These are phyloP conservation scores for Talaromyces nanjingensis DNA, from an alignment of 495 filamentous ascomycete species.

Conservation along the genomic window DNA sequence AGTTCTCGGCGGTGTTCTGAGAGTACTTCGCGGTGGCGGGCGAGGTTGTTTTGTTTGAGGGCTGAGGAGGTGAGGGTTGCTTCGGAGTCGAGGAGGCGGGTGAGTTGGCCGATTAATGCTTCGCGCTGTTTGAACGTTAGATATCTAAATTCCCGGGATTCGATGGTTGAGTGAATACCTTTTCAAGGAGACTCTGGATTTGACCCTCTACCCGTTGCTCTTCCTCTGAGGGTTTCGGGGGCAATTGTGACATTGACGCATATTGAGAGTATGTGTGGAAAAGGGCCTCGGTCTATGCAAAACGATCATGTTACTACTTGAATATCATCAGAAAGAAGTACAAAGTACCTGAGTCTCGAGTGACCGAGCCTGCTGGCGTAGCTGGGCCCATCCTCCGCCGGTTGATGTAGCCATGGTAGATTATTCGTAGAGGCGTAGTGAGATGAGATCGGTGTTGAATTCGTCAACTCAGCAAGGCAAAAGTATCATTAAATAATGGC, in stretches of 20 bases:
- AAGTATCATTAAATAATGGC: background rate
- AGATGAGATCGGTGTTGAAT: conserved; percentile 1
- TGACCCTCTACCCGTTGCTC: conserved; percentile 72
- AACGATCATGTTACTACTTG: background rate
- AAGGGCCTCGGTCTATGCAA: conserved; percentile 71
- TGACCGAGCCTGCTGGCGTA: conserved; percentile 85
- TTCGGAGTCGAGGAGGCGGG: conserved; percentile 90
- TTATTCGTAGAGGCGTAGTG: background rate
- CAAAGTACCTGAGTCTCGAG: conserved; percentile 82
- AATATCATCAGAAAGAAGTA: background rate
- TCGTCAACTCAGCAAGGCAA: background rate
- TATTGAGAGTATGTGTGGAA: conserved; percentile 96
- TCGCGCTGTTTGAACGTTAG: conserved; percentile 55
- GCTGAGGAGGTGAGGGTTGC: conserved; percentile 81
- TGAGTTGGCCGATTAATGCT: conserved; percentile 69
- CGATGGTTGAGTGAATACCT: conserved; percentile 31
- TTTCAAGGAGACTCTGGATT: conserved; percentile 78
- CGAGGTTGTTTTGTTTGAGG: conserved; percentile 88
- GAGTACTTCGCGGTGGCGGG: conserved; percentile 86
- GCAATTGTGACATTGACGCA: conserved; percentile 72
- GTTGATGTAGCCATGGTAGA: conserved; percentile 62
- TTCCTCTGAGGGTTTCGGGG: conserved; percentile 76
- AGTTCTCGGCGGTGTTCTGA: conserved; percentile 81
- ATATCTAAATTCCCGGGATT: background rate
- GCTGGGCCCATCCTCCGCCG: conserved; percentile 86